Evolutionary conservation across 1,284 basidiomycete species (phyloP).

Genomic region (Tetrapyrgos nigripes): DNA sequence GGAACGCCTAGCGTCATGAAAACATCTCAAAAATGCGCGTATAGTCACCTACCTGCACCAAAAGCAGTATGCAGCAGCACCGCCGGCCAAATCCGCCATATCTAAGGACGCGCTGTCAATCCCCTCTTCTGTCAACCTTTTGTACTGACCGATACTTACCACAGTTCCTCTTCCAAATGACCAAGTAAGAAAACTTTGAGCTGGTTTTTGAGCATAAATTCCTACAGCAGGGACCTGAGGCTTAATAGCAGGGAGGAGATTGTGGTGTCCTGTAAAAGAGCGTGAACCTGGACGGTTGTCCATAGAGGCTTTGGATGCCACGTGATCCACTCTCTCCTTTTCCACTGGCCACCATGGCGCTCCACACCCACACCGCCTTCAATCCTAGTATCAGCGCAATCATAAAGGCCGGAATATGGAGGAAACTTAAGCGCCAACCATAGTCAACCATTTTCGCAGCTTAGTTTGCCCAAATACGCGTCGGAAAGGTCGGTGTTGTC

Average conservation of each 20-base stretch:
- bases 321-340: too few species aligned
- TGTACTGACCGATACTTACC: background rate
- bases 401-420: too few species aligned
- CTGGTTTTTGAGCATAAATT: conserved; percentile 6
- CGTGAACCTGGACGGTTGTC: too few species aligned
- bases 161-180: conserved; percentile 11
- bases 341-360: too few species aligned
- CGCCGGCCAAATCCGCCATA: conserved; percentile 75
- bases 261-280: conserved; percentile 5
- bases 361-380: too few species aligned
- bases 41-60: conserved; percentile 47
- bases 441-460: too few species aligned
- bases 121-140: too few species aligned
- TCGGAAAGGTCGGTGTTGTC: too few species aligned
- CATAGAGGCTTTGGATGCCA: too few species aligned
- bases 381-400: too few species aligned
- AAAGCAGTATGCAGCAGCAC: conserved; percentile 65
- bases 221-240: conserved; percentile 8
- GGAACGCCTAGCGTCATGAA: background rate
- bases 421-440: too few species aligned
- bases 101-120: conserved; percentile 35
- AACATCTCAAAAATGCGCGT: background rate
- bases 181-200: conserved; percentile 11
- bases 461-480: too few species aligned
- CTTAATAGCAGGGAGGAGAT: conserved; percentile 12